Evolutionary conservation across 805 yeast species (phyloP), one percentile per base, ranked within the genome.

Genomic region (Scheffersomyces lignosus): DNA sequence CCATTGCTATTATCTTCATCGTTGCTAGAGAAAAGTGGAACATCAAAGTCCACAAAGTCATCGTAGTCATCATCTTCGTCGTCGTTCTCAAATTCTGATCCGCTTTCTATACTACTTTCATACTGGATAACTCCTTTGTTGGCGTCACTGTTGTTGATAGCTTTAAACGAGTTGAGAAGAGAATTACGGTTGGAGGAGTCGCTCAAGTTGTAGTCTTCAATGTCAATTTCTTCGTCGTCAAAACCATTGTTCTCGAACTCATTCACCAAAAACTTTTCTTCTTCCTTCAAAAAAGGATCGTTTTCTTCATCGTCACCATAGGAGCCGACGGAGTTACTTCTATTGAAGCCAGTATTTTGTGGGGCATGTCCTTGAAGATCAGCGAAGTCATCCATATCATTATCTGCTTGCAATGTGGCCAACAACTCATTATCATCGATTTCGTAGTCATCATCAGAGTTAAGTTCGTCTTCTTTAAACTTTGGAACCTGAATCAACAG

Each of bases 361-460:
- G 39, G 29, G 5, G 35, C 44, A 40, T 41, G 36, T 22, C 38
- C 29, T 20, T 36, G 39, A 17, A 27, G 17, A n/a, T 37, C 28
- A 18, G 47, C 17, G 38, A 67, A 66, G 37, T 69, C 73, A 27
- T 66, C 74, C 13, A 61, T 38, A 40, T 70, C 75, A 33, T 68
- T 67, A 38, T 71, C 77, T 1, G 72, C 75, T 44, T 71, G 73
- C 23, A 71, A 52, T 2, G 75, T 71, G 13, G 75, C 75, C 29
- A 70, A 52, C 22, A 70, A 51, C 41, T 67, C 75, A 43, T 70
- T 68, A 44, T 70, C 75, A 47, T 70, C 81, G 41, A 76, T 70
- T 46, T 76, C 81, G 48, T 81, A 80, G 49, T 81, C 90, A 8
- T 78, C 87, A 38, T 80, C 88, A 0, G 83, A 77, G 39, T 63